Conservation (phyloP, 179 eudicot genomes). For the Sideroxylon spinosum region DNA sequence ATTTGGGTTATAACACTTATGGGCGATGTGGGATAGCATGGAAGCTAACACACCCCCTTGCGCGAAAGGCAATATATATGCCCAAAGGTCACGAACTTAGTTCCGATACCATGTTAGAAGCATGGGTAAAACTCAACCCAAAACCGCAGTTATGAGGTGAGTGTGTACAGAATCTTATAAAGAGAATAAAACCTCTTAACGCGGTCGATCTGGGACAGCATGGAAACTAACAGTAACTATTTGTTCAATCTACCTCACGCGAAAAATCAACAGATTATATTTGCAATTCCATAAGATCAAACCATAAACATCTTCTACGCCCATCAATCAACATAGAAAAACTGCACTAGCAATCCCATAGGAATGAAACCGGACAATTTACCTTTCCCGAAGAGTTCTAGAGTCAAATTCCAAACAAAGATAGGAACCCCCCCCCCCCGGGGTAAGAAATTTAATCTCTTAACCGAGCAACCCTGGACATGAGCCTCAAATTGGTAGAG, state of each 20-base stretch:
- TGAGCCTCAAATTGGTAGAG: not conserved
- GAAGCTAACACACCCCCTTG: too few species aligned
- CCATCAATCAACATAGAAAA: not conserved
- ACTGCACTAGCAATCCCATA: not conserved
- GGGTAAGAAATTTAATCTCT: not conserved
- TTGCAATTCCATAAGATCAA: slow-evolving; percentile 1
- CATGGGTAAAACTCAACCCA: too few species aligned
- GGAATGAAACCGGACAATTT: not conserved
- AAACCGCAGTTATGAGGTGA: too few species aligned
- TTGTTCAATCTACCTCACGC: not conserved
- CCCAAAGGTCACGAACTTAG: too few species aligned
- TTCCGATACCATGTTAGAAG: too few species aligned
- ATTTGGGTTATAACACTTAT: too few species aligned
- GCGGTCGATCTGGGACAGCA: too few species aligned
- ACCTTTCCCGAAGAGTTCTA: not conserved
- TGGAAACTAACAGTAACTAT: too few species aligned
- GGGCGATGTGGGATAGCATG: too few species aligned
- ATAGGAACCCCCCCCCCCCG: not conserved
- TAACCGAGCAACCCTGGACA: not conserved
- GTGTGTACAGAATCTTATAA: too few species aligned
- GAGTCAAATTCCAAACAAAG: not conserved
- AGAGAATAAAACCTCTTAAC: too few species aligned
- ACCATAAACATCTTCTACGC: not conserved
- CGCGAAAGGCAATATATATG: too few species aligned
- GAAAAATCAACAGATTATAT: not conserved